Percentiles rank a stretch among this genome's conserved stretches.
Evolutionary conservation across 192 early-diverging fungal genomes (phyloP).

Genomic region (Linnemannia schmuckeri): DNA sequence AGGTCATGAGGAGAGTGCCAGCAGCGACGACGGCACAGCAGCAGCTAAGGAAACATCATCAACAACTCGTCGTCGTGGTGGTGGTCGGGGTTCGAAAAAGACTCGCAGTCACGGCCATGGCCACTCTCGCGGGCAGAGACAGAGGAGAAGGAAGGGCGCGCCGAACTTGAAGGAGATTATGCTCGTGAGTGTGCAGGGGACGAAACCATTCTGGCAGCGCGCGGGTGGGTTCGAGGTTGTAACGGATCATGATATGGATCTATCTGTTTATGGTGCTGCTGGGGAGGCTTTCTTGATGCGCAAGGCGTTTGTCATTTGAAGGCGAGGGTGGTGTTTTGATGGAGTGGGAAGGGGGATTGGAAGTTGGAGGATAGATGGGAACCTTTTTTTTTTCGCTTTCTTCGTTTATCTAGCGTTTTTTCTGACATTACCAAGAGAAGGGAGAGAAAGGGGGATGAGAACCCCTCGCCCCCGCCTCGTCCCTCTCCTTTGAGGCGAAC

Average conservation of each 20-base stretch:
- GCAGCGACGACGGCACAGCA: not conserved
- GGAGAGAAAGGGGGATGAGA: too few relatives aligned
- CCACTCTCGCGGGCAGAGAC: not conserved
- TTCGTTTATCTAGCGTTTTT: too few relatives aligned
- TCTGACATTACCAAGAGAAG: too few relatives aligned
- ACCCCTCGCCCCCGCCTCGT: too few relatives aligned
- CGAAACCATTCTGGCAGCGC: constrained; percentile 41
- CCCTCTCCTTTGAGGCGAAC: too few relatives aligned
- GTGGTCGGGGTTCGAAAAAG: not conserved
- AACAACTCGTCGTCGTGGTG: not conserved
- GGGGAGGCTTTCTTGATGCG: constrained; percentile 34
- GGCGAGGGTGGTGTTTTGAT: not conserved
- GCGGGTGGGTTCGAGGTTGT: constrained; percentile 39
- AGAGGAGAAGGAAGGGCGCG: constrained; percentile 13
- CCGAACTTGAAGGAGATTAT: constrained; percentile 48
- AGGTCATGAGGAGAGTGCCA: not conserved
- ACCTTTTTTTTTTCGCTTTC: not conserved
- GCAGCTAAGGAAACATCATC: not conserved
- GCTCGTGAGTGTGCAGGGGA: constrained; percentile 44
- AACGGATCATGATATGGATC: constrained; percentile 39
- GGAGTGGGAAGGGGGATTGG: not conserved
- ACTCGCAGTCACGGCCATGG: constrained; percentile 9
- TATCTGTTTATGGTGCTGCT: constrained; percentile 26
- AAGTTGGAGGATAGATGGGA: not conserved
- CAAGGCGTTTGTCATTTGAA: constrained; percentile 17